These are phyloP conservation scores for Xylaria cubensis DNA, from an alignment of 495 filamentous ascomycete genomes.

Conservation along the genomic window DNA sequence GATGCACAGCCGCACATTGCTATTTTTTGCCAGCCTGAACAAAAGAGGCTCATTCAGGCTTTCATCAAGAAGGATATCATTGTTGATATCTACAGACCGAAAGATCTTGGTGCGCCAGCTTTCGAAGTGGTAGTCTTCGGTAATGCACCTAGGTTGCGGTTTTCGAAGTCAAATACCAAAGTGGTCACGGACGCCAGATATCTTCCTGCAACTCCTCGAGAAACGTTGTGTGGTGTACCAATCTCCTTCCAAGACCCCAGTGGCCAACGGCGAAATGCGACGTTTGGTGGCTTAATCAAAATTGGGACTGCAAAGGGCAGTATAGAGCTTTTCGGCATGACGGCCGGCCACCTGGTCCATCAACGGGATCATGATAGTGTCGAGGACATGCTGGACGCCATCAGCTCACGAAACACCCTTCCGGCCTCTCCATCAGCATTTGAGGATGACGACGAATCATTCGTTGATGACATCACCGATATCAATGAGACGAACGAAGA, in stretches of 20 bases:
- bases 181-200: background rate
- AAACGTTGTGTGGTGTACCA: background rate
- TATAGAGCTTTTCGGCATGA: background rate
- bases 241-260: background rate
- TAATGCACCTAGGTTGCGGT: background rate
- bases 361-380: background rate
- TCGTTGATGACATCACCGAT: background rate
- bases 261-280: background rate
- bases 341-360: background rate
- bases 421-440: background rate
- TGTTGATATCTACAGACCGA: background rate
- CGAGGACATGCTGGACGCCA: background rate
- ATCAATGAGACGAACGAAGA: background rate
- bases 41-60: background rate
- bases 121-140: background rate
- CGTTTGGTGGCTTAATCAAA: background rate
- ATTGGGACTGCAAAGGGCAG: background rate
- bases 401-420: background rate
- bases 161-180: background rate
- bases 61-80: background rate
- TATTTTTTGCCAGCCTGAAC: conserved; percentile 1
- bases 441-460: background rate
- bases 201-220: background rate
- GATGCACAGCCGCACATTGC: background rate
- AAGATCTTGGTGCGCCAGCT: background rate